Conservation (phyloP, 352 stramenopile species). For the Saprolegnia diclina region DNA sequence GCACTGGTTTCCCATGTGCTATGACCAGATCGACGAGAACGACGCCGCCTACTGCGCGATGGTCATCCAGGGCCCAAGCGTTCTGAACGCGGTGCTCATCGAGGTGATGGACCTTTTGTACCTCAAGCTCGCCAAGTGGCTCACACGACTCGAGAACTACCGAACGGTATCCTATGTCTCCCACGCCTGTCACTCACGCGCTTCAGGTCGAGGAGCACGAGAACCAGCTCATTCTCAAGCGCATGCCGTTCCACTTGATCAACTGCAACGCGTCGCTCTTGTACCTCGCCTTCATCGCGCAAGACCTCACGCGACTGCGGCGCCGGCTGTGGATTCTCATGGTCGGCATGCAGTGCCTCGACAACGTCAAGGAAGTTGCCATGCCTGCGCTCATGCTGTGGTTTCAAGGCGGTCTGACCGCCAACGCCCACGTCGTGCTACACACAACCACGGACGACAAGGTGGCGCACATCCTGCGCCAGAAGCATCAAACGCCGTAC, state of each 20-base stretch:
- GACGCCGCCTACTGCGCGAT: constrained; percentile 32
- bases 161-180: constrained; percentile 33
- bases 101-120: constrained; percentile 59
- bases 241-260: constrained; percentile 71
- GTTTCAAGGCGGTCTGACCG: constrained; percentile 1
- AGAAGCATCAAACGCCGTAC: constrained; percentile 58
- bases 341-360: constrained; percentile 52
- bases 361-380: constrained; percentile 67
- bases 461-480: constrained; percentile 47
- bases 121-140: constrained; percentile 47
- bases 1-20: constrained; percentile 18
- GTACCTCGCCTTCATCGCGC: constrained; percentile 63
- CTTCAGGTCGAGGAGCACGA: constrained; percentile 43
- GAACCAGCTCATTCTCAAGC: constrained; percentile 61
- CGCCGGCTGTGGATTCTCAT: constrained; percentile 65
- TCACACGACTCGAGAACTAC: constrained; percentile 74
- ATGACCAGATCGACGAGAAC: constrained; percentile 1
- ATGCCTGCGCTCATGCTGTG: constrained; percentile 39
- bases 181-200: background rate
- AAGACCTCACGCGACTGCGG: constrained; percentile 46
- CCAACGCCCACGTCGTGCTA: constrained; percentile 8
- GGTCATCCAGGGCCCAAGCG: constrained; percentile 49
- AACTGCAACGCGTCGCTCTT: constrained; percentile 69
- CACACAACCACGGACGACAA: constrained; percentile 21
- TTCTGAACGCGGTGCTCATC: constrained; percentile 64